phyloP scores from a whole-genome alignment of 1,139 yeast genomes.

The Ogataea hybrid region DNA sequence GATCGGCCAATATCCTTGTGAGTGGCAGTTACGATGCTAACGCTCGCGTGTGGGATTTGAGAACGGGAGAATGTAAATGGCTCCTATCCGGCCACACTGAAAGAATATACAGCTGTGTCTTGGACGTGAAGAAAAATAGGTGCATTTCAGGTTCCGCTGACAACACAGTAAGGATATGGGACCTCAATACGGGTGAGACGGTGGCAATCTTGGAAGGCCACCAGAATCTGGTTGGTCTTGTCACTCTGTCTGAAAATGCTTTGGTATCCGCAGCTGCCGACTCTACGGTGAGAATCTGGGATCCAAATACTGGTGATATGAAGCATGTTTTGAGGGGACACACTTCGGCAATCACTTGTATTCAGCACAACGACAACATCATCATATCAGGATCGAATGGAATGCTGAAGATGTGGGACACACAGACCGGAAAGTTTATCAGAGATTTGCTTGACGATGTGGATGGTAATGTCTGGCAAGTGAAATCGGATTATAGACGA shows the following conservation, averaged over 20 bases:
- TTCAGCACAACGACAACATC: constrained; percentile 82
- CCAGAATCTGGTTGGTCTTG: constrained; percentile 82
- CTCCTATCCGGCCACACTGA: constrained; percentile 85
- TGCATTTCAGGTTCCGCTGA: constrained; percentile 96
- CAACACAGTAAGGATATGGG: constrained; percentile 87
- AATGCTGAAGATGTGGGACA: constrained; percentile 81
- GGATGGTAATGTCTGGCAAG: constrained; percentile 92
- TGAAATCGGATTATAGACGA: constrained; percentile 75
- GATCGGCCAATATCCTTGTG: constrained; percentile 77
- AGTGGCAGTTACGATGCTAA: constrained; percentile 92
- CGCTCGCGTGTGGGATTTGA: constrained; percentile 89
- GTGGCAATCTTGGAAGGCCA: constrained; percentile 77
- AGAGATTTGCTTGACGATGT: constrained; percentile 74
- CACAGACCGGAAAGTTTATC: constrained; percentile 71
- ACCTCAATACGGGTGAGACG: constrained; percentile 69
- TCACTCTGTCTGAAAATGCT: constrained; percentile 72
- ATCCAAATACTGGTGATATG: constrained; percentile 73
- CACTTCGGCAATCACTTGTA: constrained; percentile 87
- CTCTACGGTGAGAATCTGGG: constrained; percentile 88
- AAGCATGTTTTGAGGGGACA: constrained; percentile 78
- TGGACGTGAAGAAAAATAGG: constrained; percentile 70
- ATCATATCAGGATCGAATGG: constrained; percentile 88
- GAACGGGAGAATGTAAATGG: constrained; percentile 69
- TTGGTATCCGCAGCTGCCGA: constrained; percentile 98
- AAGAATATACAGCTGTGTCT: constrained; percentile 81